Conservation (phyloP, 164 flowering plant genomes). For the Magnolia kwangsiensis region DNA sequence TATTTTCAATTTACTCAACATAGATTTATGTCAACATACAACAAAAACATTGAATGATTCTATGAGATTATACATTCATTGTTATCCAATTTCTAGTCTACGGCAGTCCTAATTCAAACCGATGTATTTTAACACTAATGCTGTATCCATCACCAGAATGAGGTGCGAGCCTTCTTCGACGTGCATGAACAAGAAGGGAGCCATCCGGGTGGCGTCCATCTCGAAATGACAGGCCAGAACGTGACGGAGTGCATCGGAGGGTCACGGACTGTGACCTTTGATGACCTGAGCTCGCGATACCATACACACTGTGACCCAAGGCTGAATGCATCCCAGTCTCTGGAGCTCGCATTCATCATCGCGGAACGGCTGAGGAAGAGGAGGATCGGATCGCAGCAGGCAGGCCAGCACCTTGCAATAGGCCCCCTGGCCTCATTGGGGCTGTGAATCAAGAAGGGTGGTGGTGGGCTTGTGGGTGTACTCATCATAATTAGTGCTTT, state of each 20-base stretch:
- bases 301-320: slow-evolving; percentile 96
- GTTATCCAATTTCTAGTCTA: no score
- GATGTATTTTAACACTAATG: no score
- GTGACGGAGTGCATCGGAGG: slow-evolving; percentile 96
- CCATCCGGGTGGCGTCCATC: slow-evolving; percentile 84
- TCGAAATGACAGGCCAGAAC: slow-evolving; percentile 92
- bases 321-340: slow-evolving; percentile 92
- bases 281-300: slow-evolving; percentile 81
- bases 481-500: background rate
- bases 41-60: no score
- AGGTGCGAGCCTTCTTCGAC: slow-evolving; percentile 88
- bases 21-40: no score
- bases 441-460: slow-evolving; percentile 15
- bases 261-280: slow-evolving; percentile 79
- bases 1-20: background rate
- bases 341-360: slow-evolving; percentile 86
- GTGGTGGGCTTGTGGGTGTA: background rate
- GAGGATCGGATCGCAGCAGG: slow-evolving; percentile 45
- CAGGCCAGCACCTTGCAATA: background rate
- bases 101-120: no score
- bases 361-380: slow-evolving; percentile 80
- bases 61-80: no score
- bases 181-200: slow-evolving; percentile 95
- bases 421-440: slow-evolving; percentile 26
- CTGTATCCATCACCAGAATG: slow-evolving; percentile 43